Conservation (phyloP, 345 rosid genomes). For the Gynandropsis gynandra region DNA sequence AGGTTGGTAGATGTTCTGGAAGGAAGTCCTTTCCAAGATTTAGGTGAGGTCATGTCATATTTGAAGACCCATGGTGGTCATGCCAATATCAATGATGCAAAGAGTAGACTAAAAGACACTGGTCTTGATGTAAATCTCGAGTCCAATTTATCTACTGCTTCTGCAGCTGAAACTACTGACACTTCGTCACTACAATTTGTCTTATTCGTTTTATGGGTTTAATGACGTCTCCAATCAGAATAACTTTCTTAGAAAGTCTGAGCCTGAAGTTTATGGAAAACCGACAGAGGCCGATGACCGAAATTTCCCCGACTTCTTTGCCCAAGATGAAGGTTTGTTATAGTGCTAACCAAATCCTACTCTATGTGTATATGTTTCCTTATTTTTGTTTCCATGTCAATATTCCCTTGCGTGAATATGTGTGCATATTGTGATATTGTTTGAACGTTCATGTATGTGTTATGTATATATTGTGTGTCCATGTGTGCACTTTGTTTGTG, state of each 20-base stretch:
- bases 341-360: constrained; percentile 23
- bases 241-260: constrained; percentile 32
- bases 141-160: constrained; percentile 30
- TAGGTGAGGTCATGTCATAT: constrained; percentile 63
- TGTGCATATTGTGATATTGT: no score
- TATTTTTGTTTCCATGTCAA: no score
- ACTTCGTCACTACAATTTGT: constrained; percentile 24
- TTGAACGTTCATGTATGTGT: no score
- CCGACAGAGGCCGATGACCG: constrained; percentile 26
- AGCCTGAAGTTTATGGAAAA: constrained; percentile 35
- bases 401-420: constrained; percentile 13
- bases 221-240: constrained; percentile 28
- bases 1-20: constrained; percentile 65
- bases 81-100: constrained; percentile 20
- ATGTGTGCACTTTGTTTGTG: no score
- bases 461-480: no score
- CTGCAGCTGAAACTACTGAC: constrained; percentile 31
- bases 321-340: no score
- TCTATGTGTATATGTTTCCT: no score
- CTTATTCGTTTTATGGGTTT: constrained; percentile 10
- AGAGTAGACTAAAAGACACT: constrained; percentile 34
- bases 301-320: constrained; percentile 27
- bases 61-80: constrained; percentile 30
- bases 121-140: constrained; percentile 34
- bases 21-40: constrained; percentile 60